These are phyloP conservation scores for Knoxia roxburghii DNA, from an alignment of 257 asterid genomes.

Conservation along the genomic window DNA sequence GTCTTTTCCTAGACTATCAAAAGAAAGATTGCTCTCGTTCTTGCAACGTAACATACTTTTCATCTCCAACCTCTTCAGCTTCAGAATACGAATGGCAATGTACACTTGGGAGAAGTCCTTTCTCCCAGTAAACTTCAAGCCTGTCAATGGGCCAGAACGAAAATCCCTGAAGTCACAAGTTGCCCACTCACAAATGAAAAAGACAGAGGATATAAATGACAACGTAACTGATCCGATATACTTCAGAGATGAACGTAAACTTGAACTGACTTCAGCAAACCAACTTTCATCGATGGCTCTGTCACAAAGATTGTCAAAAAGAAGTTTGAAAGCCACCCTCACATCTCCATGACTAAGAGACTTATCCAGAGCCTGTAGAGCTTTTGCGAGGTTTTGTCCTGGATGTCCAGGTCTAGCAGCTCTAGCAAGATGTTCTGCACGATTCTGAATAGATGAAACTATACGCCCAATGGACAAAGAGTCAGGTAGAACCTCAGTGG, in stretches of 20 bases:
- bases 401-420: slow-evolving; percentile 66
- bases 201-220: slow-evolving; percentile 65
- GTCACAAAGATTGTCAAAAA: slow-evolving; percentile 68
- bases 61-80: slow-evolving; percentile 61
- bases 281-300: slow-evolving; percentile 72
- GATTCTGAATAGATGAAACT: slow-evolving; percentile 75
- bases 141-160: slow-evolving; percentile 58
- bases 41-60: slow-evolving; percentile 24
- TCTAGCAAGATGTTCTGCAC: slow-evolving; percentile 69
- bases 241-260: slow-evolving; percentile 72
- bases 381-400: slow-evolving; percentile 72
- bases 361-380: slow-evolving; percentile 68
- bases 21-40: slow-evolving; percentile 12
- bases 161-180: slow-evolving; percentile 89
- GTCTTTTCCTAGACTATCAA: slow-evolving; percentile 23
- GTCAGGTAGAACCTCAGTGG: slow-evolving; percentile 51
- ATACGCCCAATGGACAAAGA: slow-evolving; percentile 52
- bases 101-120: slow-evolving; percentile 78
- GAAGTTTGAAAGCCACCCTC: slow-evolving; percentile 50
- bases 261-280: slow-evolving; percentile 73
- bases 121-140: slow-evolving; percentile 75
- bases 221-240: slow-evolving; percentile 52
- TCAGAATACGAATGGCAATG: slow-evolving; percentile 75
- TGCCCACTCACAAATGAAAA: slow-evolving; percentile 97
- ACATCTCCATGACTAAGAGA: slow-evolving; percentile 79